Evolutionary conservation across 2,329 filamentous ascomycete species (phyloP), one percentile per base, ranked within the genome.

Genomic region (Aspergillus sp.): DNA sequence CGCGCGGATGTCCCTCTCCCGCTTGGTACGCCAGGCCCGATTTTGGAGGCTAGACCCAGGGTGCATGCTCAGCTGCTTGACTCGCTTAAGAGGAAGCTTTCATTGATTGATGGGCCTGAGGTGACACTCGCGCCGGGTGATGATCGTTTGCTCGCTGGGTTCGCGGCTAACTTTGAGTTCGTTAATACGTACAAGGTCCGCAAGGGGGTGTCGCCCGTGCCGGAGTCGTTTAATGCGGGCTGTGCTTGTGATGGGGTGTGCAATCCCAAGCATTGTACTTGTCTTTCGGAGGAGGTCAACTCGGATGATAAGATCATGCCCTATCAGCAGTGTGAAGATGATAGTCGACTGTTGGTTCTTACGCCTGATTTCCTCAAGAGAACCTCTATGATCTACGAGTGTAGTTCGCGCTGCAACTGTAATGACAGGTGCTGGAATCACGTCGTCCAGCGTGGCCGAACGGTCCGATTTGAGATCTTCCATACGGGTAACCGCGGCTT

Each of bases 381-480:
- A 3, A 64, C 56, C 10, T 47, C 58, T 0, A 70, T 70, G 50
- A 71, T 70, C 1, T 60, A 58, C 6, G 71, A 74, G 46, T 74
- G 71, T 46, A 69, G 61, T 27, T 48, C 53, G 1, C 50, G 55
- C 5, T 74, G 71, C 40, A 44, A 42, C 5, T 74, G 71, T 34
- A 47, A 48, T 1, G 44, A 50, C 1, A 40, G 40, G 1, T 74
- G 71, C 45, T 66, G 60, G 62, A 73, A 73, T 40, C 60, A 65
- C 5, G 65, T 72, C 0, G 66, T 72, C 4, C 62, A 69, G 36
- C 56, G 58, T 6, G 70, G 70, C 0, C 56, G 71, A 5, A 66
- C 57, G 1, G 49, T 73, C 1, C 52, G 55, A 1, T 46, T 73
- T 0, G 64, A 73, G 36, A 69, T 74, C 6, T 74, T 73, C 37